These are phyloP conservation scores for Suhomyces terraborum DNA, from an alignment of 1,139 yeast genomes.

Conservation along the genomic window DNA sequence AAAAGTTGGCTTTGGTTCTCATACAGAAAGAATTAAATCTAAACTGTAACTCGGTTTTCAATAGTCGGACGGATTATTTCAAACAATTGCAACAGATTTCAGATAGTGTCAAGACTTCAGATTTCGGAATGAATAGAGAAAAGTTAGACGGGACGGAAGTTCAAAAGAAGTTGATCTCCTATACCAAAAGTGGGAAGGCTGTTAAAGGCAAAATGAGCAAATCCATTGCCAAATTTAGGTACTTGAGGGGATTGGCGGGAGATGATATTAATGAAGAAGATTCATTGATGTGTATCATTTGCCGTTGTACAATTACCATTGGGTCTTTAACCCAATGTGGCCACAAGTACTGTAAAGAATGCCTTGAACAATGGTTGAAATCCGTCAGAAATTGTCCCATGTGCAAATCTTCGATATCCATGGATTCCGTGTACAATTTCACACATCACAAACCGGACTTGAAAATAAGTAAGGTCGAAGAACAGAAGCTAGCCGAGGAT, in stretches of 20 bases:
- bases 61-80: slow-evolving; percentile 76
- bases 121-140: slow-evolving; percentile 25
- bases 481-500: slow-evolving; percentile 19
- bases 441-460: slow-evolving; percentile 50
- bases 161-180: slow-evolving; percentile 13
- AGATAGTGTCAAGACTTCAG: slow-evolving; percentile 60
- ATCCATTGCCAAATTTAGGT: slow-evolving; percentile 58
- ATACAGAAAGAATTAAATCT: slow-evolving; percentile 53
- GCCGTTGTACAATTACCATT: slow-evolving; percentile 64
- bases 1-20: slow-evolving; percentile 39
- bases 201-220: slow-evolving; percentile 33
- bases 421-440: slow-evolving; percentile 58
- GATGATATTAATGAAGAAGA: slow-evolving; percentile 18
- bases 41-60: slow-evolving; percentile 65
- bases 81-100: slow-evolving; percentile 83
- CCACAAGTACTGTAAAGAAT: slow-evolving; percentile 80
- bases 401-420: slow-evolving; percentile 57
- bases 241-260: slow-evolving; percentile 53
- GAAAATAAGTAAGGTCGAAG: slow-evolving; percentile 48
- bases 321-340: slow-evolving; percentile 90
- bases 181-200: slow-evolving; percentile 10
- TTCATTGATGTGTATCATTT: slow-evolving; percentile 67
- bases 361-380: slow-evolving; percentile 71
- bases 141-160: slow-evolving; percentile 18
- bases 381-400: slow-evolving; percentile 67